Evolutionary conservation across 2,329 filamentous ascomycete genomes (phyloP).

Genomic region (Penicillium oxalicum): DNA sequence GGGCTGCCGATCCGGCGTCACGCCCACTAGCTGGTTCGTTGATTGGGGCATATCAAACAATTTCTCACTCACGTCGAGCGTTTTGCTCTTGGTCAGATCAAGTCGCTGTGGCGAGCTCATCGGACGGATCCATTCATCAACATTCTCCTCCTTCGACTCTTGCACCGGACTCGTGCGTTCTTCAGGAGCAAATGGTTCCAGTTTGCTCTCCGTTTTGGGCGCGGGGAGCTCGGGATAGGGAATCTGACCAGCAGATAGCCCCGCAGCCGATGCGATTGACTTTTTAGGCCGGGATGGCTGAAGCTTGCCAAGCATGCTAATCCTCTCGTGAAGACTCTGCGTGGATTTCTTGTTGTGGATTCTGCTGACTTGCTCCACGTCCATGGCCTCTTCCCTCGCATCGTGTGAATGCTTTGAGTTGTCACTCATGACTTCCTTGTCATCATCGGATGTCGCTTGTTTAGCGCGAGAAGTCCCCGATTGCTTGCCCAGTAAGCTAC

Average conservation of each 20-base stretch:
- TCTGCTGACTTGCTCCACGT: slow-evolving; percentile 50
- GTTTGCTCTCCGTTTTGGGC: slow-evolving; percentile 25
- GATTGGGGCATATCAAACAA: slow-evolving; percentile 23
- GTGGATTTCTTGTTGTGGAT: slow-evolving; percentile 85
- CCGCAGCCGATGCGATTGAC: slow-evolving; percentile 36
- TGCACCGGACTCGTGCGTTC: slow-evolving; percentile 16
- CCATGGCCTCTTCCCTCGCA: slow-evolving; percentile 46
- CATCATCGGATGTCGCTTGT: slow-evolving; percentile 33
- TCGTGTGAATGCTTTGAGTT: slow-evolving; percentile 49
- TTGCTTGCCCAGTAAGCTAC: slow-evolving; percentile 66
- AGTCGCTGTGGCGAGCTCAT: slow-evolving; percentile 44
- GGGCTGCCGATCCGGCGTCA: slow-evolving; percentile 5
- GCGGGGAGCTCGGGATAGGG: slow-evolving; percentile 33
- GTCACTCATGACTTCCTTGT: slow-evolving; percentile 36
- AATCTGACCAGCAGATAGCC: slow-evolving; percentile 27
- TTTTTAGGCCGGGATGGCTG: slow-evolving; percentile 43
- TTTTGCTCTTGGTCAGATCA: slow-evolving; percentile 54
- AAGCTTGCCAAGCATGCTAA: slow-evolving; percentile 64
- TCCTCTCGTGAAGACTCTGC: slow-evolving; percentile 85
- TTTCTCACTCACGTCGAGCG: slow-evolving; percentile 57
- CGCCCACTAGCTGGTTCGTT: slow-evolving; percentile 8
- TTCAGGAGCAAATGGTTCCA: slow-evolving; percentile 18
- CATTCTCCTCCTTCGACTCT: slow-evolving; percentile 34
- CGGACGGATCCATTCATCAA: slow-evolving; percentile 57
- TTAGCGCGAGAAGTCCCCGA: slow-evolving; percentile 55